Evolutionary conservation across 2,329 filamentous ascomycete genomes (phyloP), one percentile per base, ranked within the genome.

Genomic region (Xylaria sp.): DNA sequence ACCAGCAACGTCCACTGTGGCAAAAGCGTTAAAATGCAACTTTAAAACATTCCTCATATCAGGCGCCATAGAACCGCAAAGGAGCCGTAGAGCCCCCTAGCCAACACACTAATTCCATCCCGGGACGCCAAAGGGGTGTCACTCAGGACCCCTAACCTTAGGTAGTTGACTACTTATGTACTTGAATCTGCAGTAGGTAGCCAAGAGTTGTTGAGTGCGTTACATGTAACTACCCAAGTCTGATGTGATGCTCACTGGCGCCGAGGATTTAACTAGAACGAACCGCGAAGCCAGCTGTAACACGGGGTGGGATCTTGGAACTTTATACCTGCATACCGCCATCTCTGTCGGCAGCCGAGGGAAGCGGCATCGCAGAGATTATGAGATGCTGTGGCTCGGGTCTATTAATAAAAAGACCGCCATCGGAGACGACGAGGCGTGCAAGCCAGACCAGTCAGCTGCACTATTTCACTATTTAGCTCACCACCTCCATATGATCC

Each of bases 361-460:
- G 61, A 33, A 64, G 65, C 65, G 59, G 68, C 40, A 61, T 65
- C 54, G 63, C 59, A 63, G 61, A 54, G 44, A 33, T 36, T n/a
- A 48, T 23, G 33, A 61, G 66, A 65, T 54, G 67, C 53, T 56
- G 66, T 71, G 66, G 66, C 57, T 64, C 63, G 56, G 51, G 53
- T 57, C 63, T 65, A 59, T 66, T 66, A 67, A 62, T 59, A 61
- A 54, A 49, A 33, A 49, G 59, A 65, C 62, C 62, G 69, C 60
- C 63, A 71, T 71, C 66, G 69, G 69, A 71, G 66, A 33, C 33
- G 63, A 66, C 65, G 65, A 63, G 59, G 59, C 65, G 63, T 71
- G 63, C 46, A 33, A 59, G 38, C 51, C 53, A 51, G 49, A 36
- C 66, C 66, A 70, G 65, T 68, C 65, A 65, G 66, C 66, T 57